phyloP scores from a whole-genome alignment of 805 yeast genomes.

The Teunomyces gatunensis region DNA sequence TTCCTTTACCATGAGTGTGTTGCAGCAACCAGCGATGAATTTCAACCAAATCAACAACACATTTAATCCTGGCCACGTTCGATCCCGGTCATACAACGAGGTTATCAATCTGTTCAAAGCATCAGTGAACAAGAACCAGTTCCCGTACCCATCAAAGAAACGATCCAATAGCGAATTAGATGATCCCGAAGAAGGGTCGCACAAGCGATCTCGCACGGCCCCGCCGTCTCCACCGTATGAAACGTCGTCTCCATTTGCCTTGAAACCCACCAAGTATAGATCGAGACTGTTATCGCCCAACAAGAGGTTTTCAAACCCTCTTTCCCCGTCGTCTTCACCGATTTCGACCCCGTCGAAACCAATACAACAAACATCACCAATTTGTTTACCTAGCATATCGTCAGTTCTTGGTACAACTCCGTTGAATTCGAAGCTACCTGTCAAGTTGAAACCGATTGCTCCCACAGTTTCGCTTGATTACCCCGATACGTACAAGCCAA shows the following conservation, averaged over 20 bases:
- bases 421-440: conserved; percentile 15
- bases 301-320: conserved; percentile 14
- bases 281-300: conserved; percentile 14
- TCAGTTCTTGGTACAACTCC: conserved; percentile 27
- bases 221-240: conserved; percentile 36
- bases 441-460: conserved; percentile 30
- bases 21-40: conserved; percentile 24
- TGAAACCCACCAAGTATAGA: conserved; percentile 9
- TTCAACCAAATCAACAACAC: conserved; percentile 29
- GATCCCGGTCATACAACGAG: conserved; percentile 37
- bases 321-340: conserved; percentile 20
- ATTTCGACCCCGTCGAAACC: conserved; percentile 12
- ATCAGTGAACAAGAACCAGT: conserved; percentile 4
- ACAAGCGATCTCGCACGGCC: conserved; percentile 44
- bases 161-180: conserved; percentile 27
- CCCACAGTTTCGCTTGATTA: conserved; percentile 45
- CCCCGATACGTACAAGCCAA: conserved; percentile 44
- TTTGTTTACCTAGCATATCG: conserved; percentile 34
- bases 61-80: conserved; percentile 27
- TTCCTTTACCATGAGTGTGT: conserved; percentile 25
- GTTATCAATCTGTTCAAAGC: conserved; percentile 26
- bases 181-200: conserved; percentile 1
- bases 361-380: conserved; percentile 2
- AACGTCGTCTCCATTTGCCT: conserved; percentile 1
- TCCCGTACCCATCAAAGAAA: conserved; percentile 17